Evolutionary conservation across 2,329 filamentous ascomycete genomes (phyloP).

Genomic region (Reticulascus tulasneorum): DNA sequence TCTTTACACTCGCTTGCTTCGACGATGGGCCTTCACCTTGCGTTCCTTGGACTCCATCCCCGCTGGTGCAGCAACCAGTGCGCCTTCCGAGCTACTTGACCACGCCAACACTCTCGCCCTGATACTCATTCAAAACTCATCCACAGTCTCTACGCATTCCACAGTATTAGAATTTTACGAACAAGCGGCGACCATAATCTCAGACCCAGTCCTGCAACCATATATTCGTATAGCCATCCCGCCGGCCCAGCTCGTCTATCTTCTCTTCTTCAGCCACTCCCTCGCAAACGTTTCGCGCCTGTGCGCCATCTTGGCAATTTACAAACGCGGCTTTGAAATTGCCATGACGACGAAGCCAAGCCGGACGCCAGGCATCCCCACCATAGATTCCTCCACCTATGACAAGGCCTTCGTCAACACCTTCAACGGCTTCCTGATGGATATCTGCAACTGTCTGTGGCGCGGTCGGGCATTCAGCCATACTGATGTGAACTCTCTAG

Average conservation of each 20-base stretch:
- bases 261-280: slow-evolving; percentile 63
- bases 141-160: slow-evolving; percentile 41
- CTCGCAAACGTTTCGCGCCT: slow-evolving; percentile 63
- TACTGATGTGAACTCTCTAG: slow-evolving; percentile 59
- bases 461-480: slow-evolving; percentile 66
- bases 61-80: slow-evolving; percentile 26
- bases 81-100: slow-evolving; percentile 38
- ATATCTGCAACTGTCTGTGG: slow-evolving; percentile 82
- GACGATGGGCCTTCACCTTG: slow-evolving; percentile 50
- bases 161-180: slow-evolving; percentile 69
- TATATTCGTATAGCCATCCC: slow-evolving; percentile 66
- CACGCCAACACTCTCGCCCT: slow-evolving; percentile 55
- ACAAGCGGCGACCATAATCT: slow-evolving; percentile 52
- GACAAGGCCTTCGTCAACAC: slow-evolving; percentile 58
- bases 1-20: slow-evolving; percentile 66
- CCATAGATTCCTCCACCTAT: slow-evolving; percentile 42
- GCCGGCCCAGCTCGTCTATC: slow-evolving; percentile 64
- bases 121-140: slow-evolving; percentile 53
- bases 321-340: slow-evolving; percentile 70
- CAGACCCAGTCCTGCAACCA: slow-evolving; percentile 44
- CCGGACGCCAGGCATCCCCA: slow-evolving; percentile 15
- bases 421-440: slow-evolving; percentile 84
- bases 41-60: slow-evolving; percentile 33
- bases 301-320: slow-evolving; percentile 64
- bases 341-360: slow-evolving; percentile 50